phyloP scores from a whole-genome alignment of 768 basidiomycete genomes.

The Russula dissimulans region DNA sequence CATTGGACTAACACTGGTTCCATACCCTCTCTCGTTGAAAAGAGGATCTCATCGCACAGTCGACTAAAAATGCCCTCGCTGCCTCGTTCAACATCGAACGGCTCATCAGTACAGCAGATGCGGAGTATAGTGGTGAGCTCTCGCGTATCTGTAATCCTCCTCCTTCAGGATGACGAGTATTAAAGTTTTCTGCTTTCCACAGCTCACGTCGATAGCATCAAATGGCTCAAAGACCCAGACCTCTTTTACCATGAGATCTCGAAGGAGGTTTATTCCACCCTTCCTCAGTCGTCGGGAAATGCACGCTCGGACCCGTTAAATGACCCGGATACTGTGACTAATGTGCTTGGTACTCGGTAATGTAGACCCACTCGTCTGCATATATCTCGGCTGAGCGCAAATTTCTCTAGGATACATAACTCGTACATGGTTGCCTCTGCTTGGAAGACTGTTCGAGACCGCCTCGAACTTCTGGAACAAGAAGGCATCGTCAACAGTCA shows the following conservation, averaged over 20 bases:
- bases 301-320: slow-evolving; percentile 1
- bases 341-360: slow-evolving; percentile 21
- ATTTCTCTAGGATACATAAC: slow-evolving; percentile 58
- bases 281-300: slow-evolving; percentile 23
- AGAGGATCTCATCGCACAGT: slow-evolving; percentile 62
- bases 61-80: slow-evolving; percentile 45
- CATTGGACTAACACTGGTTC: slow-evolving; percentile 8
- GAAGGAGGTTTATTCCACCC: slow-evolving; percentile 46
- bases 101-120: slow-evolving; percentile 59
- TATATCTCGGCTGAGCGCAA: slow-evolving; percentile 1
- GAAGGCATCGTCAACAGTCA: slow-evolving; percentile 45
- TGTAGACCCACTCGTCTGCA: background rate
- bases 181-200: background rate
- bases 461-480: slow-evolving; percentile 45
- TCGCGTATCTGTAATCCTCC: background rate
- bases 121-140: slow-evolving; percentile 58
- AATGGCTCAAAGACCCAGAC: slow-evolving; percentile 54
- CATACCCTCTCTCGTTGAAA: slow-evolving; percentile 2
- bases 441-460: slow-evolving; percentile 64
- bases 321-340: slow-evolving; percentile 11
- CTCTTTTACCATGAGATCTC: slow-evolving; percentile 51
- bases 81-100: slow-evolving; percentile 56
- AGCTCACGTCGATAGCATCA: slow-evolving; percentile 66
- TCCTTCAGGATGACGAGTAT: background rate
- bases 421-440: slow-evolving; percentile 73